phyloP scores from a whole-genome alignment of 345 rosid genomes.

The Eucalyptus brandiana region DNA sequence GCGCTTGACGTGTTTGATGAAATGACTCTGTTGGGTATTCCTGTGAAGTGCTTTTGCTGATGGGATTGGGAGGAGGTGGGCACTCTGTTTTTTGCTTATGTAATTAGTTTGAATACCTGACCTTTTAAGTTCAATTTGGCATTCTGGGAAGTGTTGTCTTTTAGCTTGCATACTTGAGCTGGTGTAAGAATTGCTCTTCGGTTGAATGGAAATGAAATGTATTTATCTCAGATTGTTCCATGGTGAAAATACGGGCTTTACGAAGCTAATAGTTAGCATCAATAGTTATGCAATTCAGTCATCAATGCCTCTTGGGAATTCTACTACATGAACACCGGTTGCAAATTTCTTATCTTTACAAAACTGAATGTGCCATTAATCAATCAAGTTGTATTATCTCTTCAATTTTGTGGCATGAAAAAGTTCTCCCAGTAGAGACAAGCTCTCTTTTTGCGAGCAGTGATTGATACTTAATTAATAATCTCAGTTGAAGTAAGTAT shows the following conservation, averaged over 20 bases:
- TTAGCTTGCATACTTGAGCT: not conserved
- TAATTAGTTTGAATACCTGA: not conserved
- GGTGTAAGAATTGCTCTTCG: not conserved
- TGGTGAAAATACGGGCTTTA: not conserved
- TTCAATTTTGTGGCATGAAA: not conserved
- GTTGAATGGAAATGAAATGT: not conserved
- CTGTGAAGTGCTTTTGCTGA: not conserved
- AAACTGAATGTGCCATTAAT: not conserved
- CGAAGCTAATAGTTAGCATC: not conserved
- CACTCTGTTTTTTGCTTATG: not conserved
- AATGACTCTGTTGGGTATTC: not conserved
- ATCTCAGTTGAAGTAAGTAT: not conserved
- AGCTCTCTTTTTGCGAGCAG: not conserved
- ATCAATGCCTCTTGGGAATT: not conserved
- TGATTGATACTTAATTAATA: not conserved
- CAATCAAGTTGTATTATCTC: not conserved
- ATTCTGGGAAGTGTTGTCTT: not conserved
- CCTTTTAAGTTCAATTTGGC: not conserved
- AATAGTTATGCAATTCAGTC: not conserved
- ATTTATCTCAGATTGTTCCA: not conserved
- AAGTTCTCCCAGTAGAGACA: not conserved
- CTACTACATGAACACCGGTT: not conserved
- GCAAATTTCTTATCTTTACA: not conserved
- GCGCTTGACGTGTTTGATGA: not conserved
- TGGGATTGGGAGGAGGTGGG: not conserved